Conservation (phyloP, 2,329 filamentous ascomycete species). For the Aphanocladium album region DNA sequence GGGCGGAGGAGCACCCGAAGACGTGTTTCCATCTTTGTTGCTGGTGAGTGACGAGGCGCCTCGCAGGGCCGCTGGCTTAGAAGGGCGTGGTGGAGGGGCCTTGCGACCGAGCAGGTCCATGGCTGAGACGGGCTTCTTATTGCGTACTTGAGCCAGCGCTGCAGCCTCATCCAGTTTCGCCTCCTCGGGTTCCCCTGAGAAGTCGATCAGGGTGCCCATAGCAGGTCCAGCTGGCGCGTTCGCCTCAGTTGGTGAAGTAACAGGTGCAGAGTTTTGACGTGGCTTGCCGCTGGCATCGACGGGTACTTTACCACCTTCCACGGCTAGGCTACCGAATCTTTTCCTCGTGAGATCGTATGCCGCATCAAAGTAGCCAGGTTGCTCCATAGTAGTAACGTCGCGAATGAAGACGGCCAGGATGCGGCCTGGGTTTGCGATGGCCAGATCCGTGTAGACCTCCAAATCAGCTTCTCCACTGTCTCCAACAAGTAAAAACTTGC, state of each 20-base stretch:
- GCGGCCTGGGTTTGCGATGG: conserved; percentile 72
- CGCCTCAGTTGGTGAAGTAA: conserved; percentile 14
- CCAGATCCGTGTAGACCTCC: conserved; percentile 95
- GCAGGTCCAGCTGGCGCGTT: conserved; percentile 30
- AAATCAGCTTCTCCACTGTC: conserved; percentile 96
- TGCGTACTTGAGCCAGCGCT: conserved; percentile 26
- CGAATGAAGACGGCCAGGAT: conserved; percentile 88
- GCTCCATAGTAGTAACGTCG: conserved; percentile 80
- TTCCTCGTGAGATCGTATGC: conserved; percentile 29
- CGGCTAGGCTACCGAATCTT: conserved; percentile 22
- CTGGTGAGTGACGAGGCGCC: conserved; percentile 32
- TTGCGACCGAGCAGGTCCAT: conserved; percentile 27
- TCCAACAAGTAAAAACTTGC: conserved; percentile 86
- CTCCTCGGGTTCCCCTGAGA: conserved; percentile 48
- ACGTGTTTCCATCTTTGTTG: conserved; percentile 17
- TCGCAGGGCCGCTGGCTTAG: conserved; percentile 53
- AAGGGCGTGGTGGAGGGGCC: conserved; percentile 48
- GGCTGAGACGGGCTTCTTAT: conserved; percentile 22
- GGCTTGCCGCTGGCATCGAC: conserved; percentile 9
- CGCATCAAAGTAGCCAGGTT: conserved; percentile 71
- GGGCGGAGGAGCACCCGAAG: conserved; percentile 9
- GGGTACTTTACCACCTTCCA: conserved; percentile 20
- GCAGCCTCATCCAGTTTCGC: conserved; percentile 30
- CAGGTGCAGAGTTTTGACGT: conserved; percentile 24
- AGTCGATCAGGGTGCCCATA: conserved; percentile 58